phyloP scores from a whole-genome alignment of 2,329 filamentous ascomycete genomes.

The Davidsoniella eucalypti region DNA sequence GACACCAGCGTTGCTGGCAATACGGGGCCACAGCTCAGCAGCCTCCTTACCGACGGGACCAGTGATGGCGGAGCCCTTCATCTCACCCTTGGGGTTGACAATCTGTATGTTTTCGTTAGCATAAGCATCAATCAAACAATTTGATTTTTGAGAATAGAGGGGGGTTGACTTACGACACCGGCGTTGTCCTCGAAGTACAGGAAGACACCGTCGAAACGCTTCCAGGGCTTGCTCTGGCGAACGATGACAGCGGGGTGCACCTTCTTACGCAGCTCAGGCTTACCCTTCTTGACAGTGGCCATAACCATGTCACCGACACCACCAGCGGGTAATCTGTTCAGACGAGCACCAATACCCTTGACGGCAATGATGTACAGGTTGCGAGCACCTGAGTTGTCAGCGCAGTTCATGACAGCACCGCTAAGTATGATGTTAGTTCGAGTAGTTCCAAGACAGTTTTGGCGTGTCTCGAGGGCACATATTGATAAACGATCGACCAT shows the following conservation, averaged over 20 bases:
- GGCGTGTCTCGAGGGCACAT: slow-evolving; percentile 12
- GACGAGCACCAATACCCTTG: slow-evolving; percentile 92
- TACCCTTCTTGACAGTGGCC: slow-evolving; percentile 99
- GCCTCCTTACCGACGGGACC: slow-evolving; percentile 99
- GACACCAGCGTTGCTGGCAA: slow-evolving; percentile 98
- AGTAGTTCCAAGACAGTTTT: background rate
- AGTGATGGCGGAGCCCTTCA: slow-evolving; percentile 99
- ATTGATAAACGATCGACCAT: slow-evolving; percentile 7
- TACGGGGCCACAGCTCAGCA: slow-evolving; percentile 99
- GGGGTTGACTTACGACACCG: slow-evolving; percentile 62
- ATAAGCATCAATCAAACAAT: background rate
- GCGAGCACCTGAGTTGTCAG: slow-evolving; percentile 95
- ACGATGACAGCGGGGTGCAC: slow-evolving; percentile 99
- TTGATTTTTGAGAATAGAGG: background rate
- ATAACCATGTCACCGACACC: slow-evolving; percentile 99
- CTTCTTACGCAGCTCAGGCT: slow-evolving; percentile 99
- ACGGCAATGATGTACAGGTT: slow-evolving; percentile 99
- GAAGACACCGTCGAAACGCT: slow-evolving; percentile 94
- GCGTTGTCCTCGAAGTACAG: slow-evolving; percentile 99
- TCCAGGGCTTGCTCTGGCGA: slow-evolving; percentile 98
- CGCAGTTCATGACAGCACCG: slow-evolving; percentile 99
- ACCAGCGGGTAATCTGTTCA: slow-evolving; percentile 92
- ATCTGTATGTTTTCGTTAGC: slow-evolving; percentile 39
- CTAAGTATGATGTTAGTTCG: slow-evolving; percentile 28
- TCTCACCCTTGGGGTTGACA: slow-evolving; percentile 99